phyloP scores from a whole-genome alignment of 768 basidiomycete genomes.

The Mycena epipterygia region DNA sequence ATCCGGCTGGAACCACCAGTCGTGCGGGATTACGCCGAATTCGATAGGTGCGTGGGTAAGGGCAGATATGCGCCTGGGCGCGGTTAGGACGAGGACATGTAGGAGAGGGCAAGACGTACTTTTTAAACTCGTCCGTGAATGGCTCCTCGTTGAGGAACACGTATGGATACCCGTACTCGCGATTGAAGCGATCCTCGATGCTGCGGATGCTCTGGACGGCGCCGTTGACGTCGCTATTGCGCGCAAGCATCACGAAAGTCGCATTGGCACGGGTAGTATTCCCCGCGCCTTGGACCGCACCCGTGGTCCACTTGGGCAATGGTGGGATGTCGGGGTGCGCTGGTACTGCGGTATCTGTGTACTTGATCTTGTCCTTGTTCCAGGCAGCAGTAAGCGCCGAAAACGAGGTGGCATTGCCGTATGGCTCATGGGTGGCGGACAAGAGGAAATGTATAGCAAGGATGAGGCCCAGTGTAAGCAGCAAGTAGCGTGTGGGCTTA shows the following conservation, averaged over 20 bases:
- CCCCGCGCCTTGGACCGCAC: neutral
- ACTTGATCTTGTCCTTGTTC: conserved; percentile 21
- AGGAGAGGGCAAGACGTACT: conserved; percentile 51
- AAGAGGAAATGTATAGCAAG: conserved; percentile 59
- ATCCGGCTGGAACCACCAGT: conserved; percentile 81
- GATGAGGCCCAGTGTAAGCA: conserved; percentile 22
- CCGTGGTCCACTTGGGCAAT: conserved; percentile 26
- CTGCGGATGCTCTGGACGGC: conserved; percentile 80
- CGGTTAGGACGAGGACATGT: neutral
- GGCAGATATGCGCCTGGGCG: conserved; percentile 44
- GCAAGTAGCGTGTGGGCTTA: conserved; percentile 30
- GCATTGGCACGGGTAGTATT: conserved; percentile 51
- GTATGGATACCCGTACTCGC: conserved; percentile 83
- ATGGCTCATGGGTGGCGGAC: conserved; percentile 64
- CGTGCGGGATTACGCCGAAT: conserved; percentile 76
- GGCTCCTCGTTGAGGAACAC: conserved; percentile 88
- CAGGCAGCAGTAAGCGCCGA: conserved; percentile 28
- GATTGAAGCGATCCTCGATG: conserved; percentile 89
- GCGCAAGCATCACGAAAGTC: conserved; percentile 67
- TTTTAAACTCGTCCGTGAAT: conserved; percentile 84
- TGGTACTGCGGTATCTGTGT: conserved; percentile 47
- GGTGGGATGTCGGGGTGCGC: conserved; percentile 43
- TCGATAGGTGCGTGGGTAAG: conserved; percentile 49
- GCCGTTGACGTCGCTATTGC: conserved; percentile 74
- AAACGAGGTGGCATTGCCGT: conserved; percentile 65